Base-by-base conservation (phyloP, 1,139 yeast species). In the Eremothecium coryli region DNA sequence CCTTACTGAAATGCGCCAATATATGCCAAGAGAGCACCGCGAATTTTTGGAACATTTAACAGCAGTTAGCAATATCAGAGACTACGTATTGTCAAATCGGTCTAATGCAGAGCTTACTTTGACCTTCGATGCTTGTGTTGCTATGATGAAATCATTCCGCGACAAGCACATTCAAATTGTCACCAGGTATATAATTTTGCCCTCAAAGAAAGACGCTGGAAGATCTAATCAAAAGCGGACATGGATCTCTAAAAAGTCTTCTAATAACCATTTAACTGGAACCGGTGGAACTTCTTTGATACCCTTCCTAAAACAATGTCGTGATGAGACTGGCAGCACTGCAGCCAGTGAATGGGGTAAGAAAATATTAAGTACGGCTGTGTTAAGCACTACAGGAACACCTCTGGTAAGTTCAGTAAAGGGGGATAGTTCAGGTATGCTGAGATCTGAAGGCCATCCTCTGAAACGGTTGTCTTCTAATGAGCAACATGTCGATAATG, bases 151-250 rank as follows among this genome's bases (percentile, higher is more conserved):
- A 52, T 67, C 79, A 41, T 86, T 88, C 64, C 71, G 97, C 56
- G 95, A 86, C 58, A 85, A 82, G 55, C 97, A 88, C 55, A 84
- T 88, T 42, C 95, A 85, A 56, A 78, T 88, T 38, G 95, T 88
- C 10, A 81, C 95, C 6, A 69, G 95, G 41, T 88, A 82, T 52
- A 73, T 88, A 42, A 71, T 88, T 22, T 63, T 85, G 27, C 96
- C 82, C 53, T 86, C 95, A 6, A 81, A 80, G 1, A 73, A 81
- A 2, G 59, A 70, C 12, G 30, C 30, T 5, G 8, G 11, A 8
- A 9, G 26, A 9, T 23, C 26, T 9, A 59, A 58, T 24, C 60
- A 64, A 22, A 55, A 73, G 40, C 66, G 82, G 50, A 70, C 81
- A 2, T 85, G 85, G 0, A 63, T 78, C 18, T 45, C 64, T 33